Base-by-base conservation (phyloP, 2,329 filamentous ascomycete species). In the Erysiphe pulchra region DNA sequence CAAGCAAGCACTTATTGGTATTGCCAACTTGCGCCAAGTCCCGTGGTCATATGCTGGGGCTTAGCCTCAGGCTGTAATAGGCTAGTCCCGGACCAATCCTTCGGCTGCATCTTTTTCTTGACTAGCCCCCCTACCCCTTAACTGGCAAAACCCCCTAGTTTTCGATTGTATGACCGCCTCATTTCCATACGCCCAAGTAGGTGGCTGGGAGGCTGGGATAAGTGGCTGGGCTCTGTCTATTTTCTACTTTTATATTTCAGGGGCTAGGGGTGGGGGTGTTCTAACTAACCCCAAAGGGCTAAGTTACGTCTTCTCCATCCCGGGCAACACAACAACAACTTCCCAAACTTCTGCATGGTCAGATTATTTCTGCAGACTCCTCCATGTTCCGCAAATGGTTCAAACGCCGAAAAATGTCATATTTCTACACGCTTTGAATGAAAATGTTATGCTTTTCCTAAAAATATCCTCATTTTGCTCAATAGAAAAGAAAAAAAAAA, bases 191-290 rank as follows among this genome's bases (percentile, higher is more conserved):
- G 48, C 50, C 50, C 45, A 48, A 42, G 32, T 36, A 13, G 42
- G 18, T 24, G 16, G 31, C 18, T 31, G 18, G 20, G 24, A 9
- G 24, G 24, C 24, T 28, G 24, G 24, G 24, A 7, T 28, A 9
- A 47, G 48, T 49, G 52, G 43, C 43, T 47, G 44, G 47, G 48
- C 48, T 42, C 46, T 47, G 32, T 46, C 39, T 47, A 45, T 50
- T 50, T 45, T 48, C 31, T 47, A 45, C 47, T 45, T 49, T 47
- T 38, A 47, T 49, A 48, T 50, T 46, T 48, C 45, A 48, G 50
- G 53, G 49, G 50, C 51, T 50, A 48, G 46, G 45, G 32, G 47
- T 46, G 41, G 47, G 46, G 44, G 31, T 31, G 38, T 20, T 36
- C 24, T 28, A 1, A 28, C 24, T 28, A 28, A 8, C 24, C 24